A percentile compares a stretch with the other conserved stretches of the same genome.
phyloP scores from a whole-genome alignment of 2,329 filamentous ascomycete genomes.

The Metarhizium album region DNA sequence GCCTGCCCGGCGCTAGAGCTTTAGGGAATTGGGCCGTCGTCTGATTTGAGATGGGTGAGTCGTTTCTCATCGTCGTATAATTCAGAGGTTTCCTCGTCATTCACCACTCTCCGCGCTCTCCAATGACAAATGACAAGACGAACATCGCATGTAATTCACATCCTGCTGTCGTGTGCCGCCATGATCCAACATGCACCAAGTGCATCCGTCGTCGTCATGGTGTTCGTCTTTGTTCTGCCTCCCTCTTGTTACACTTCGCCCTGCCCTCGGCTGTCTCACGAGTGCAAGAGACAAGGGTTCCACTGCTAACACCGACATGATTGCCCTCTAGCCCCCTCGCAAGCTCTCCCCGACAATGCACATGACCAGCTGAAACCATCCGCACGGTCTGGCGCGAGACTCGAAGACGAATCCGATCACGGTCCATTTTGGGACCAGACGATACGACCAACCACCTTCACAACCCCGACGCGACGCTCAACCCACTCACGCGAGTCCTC shows the following conservation, averaged over 20 bases:
- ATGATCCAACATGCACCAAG: background rate
- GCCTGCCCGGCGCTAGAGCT: constrained; percentile 11
- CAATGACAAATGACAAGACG: background rate
- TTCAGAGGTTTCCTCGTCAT: background rate
- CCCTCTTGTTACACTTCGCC: background rate
- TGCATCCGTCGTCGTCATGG: background rate
- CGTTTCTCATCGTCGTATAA: background rate
- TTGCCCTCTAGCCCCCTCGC: constrained; percentile 39
- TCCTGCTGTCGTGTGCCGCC: background rate
- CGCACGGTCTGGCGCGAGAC: constrained; percentile 36
- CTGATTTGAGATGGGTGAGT: constrained; percentile 17
- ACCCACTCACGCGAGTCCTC: constrained; percentile 50
- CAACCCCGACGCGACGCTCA: constrained; percentile 25
- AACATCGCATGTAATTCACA: background rate
- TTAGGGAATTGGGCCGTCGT: constrained; percentile 13
- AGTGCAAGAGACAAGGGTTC: constrained; percentile 1
- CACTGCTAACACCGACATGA: constrained; percentile 2
- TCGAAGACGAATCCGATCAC: constrained; percentile 43
- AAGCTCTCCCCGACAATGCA: constrained; percentile 45
- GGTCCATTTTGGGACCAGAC: constrained; percentile 41
- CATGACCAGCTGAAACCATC: constrained; percentile 42
- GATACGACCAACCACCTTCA: constrained; percentile 34
- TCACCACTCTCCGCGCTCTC: background rate
- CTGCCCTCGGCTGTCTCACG: constrained; percentile 1
- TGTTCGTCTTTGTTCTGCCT: background rate